Percentiles rank a stretch among this genome's conserved stretches.
Evolutionary conservation across 441 rosid genomes (phyloP).

Genomic region (Pelargonium citronellum): DNA sequence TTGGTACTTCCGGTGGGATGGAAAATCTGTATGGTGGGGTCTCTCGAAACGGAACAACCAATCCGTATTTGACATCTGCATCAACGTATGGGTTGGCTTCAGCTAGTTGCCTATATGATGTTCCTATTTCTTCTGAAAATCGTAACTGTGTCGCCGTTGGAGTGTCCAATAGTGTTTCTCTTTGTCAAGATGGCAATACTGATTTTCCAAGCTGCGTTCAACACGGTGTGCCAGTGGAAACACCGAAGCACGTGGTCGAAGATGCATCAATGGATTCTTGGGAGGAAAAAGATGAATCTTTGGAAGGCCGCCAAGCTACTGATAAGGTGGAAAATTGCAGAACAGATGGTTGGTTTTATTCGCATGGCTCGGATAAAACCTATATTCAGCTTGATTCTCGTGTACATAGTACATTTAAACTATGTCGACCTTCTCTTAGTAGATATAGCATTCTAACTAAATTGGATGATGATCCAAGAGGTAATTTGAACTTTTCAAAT

Average conservation of each 20-base stretch:
- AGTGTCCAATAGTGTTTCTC: conserved; percentile 30
- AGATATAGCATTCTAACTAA: conserved; percentile 5
- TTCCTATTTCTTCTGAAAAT: conserved; percentile 27
- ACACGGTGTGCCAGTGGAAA: conserved; percentile 19
- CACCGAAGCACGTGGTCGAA: conserved; percentile 18
- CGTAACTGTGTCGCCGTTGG: conserved; percentile 19
- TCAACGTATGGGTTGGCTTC: conserved; percentile 30
- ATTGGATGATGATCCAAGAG: not conserved
- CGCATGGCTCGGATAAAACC: conserved; percentile 17
- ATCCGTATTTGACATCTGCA: conserved; percentile 17
- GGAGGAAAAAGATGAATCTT: conserved; percentile 22
- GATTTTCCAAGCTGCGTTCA: conserved; percentile 21
- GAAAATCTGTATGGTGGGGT: conserved; percentile 22
- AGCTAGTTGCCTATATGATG: conserved; percentile 21
- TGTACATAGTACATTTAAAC: conserved; percentile 1
- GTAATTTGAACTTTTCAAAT: conserved; percentile 10
- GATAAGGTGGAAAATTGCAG: conserved; percentile 16
- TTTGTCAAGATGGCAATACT: conserved; percentile 31
- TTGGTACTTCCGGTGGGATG: conserved; percentile 23
- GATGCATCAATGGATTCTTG: conserved; percentile 22
- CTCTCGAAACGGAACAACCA: conserved; percentile 20
- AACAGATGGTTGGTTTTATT: conserved; percentile 24
- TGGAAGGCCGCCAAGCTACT: conserved; percentile 22
- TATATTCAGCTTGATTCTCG: conserved; percentile 6
- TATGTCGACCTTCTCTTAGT: conserved; percentile 6